A percentile compares a stretch with the other conserved stretches of the same genome.
Evolutionary conservation across 2,329 filamentous ascomycete genomes (phyloP).

Genomic region (Curvularia verruculosa): DNA sequence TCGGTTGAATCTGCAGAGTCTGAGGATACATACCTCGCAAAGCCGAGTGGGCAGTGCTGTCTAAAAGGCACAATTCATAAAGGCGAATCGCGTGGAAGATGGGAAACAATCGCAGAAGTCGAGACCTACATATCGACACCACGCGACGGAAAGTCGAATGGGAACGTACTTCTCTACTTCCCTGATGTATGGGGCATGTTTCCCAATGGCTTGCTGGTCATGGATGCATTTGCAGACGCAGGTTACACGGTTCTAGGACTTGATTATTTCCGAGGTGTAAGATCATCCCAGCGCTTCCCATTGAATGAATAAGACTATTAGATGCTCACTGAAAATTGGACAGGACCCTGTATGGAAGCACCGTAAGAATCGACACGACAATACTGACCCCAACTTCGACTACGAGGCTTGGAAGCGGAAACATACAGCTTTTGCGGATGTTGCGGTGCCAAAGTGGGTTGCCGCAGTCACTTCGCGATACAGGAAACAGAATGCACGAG

Average conservation of each 20-base stretch:
- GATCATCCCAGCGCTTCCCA: constrained; percentile 4
- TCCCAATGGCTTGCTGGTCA: constrained; percentile 53
- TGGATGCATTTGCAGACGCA: constrained; percentile 56
- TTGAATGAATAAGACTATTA: background rate
- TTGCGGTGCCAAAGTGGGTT: constrained; percentile 55
- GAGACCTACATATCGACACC: constrained; percentile 50
- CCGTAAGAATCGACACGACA: constrained; percentile 32
- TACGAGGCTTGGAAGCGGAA: constrained; percentile 57
- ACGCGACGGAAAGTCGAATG: constrained; percentile 43
- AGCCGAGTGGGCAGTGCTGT: constrained; percentile 50
- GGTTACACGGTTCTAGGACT: constrained; percentile 53
- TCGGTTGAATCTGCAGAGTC: background rate
- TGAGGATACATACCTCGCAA: constrained; percentile 26
- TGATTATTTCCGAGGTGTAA: constrained; percentile 55
- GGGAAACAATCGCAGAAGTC: constrained; percentile 43
- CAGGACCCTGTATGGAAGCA: constrained; percentile 56
- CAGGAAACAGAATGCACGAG: constrained; percentile 35
- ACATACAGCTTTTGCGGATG: constrained; percentile 52
- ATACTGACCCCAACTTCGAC: constrained; percentile 49
- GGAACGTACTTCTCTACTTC: constrained; percentile 55
- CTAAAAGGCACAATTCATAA: constrained; percentile 50
- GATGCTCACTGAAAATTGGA: background rate
- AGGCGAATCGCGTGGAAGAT: constrained; percentile 48
- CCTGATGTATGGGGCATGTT: constrained; percentile 56
- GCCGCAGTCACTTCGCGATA: constrained; percentile 48